Conservation (phyloP, 1,284 basidiomycete species). For the Ustilago loliicola region DNA sequence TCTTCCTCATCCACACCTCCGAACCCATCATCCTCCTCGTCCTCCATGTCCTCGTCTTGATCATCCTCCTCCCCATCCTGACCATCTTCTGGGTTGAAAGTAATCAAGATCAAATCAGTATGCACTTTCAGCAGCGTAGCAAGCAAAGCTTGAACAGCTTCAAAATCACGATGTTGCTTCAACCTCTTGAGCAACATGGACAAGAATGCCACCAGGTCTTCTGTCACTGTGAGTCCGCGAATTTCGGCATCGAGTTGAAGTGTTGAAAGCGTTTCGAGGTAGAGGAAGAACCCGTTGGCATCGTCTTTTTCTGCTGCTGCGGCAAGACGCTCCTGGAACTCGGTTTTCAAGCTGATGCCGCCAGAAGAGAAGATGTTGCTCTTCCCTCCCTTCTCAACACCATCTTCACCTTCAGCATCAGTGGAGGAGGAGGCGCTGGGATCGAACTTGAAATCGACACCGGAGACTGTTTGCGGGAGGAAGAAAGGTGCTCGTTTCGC, state of each 20-base stretch:
- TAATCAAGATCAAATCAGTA: slow-evolving; percentile 74
- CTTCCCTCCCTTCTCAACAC: slow-evolving; percentile 10
- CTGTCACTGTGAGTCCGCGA: slow-evolving; percentile 79
- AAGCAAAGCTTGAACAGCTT: slow-evolving; percentile 91
- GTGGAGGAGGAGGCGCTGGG: slow-evolving; percentile 17
- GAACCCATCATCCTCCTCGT: slow-evolving; percentile 21
- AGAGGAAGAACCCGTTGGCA: slow-evolving; percentile 78
- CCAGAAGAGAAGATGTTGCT: slow-evolving; percentile 44
- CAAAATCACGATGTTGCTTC: slow-evolving; percentile 86
- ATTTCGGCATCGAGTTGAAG: slow-evolving; percentile 92
- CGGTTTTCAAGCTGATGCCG: slow-evolving; percentile 55
- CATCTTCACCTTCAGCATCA: not conserved
- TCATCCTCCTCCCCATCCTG: slow-evolving; percentile 76
- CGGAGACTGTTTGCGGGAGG: slow-evolving; percentile 74
- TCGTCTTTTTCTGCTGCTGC: slow-evolving; percentile 45
- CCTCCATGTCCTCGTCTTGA: slow-evolving; percentile 28
- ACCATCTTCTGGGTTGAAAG: slow-evolving; percentile 74
- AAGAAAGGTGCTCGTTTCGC: slow-evolving; percentile 89
- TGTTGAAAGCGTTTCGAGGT: slow-evolving; percentile 87
- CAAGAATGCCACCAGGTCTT: slow-evolving; percentile 80
- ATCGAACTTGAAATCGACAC: slow-evolving; percentile 49
- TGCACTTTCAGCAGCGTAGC: slow-evolving; percentile 87
- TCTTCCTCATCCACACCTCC: slow-evolving; percentile 29
- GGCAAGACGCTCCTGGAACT: slow-evolving; percentile 55
- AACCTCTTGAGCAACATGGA: slow-evolving; percentile 81